Conservation (phyloP, 2,329 filamentous ascomycete species). For the Sordariomycetes sp. region DNA sequence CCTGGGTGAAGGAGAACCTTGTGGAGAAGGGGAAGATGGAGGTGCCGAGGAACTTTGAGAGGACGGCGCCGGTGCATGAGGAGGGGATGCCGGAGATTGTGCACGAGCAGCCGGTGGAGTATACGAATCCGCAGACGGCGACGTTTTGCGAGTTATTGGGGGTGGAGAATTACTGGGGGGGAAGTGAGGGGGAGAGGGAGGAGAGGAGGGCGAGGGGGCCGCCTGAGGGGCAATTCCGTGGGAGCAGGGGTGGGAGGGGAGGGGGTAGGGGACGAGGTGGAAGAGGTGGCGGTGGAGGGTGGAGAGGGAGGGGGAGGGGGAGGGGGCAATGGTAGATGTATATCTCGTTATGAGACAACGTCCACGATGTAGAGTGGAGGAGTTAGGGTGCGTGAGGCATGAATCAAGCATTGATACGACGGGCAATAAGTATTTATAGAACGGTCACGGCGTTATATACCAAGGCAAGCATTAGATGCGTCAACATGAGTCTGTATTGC, state of each 20-base stretch:
- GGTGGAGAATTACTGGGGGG: slow-evolving; percentile 63
- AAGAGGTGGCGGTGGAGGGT: slow-evolving; percentile 18
- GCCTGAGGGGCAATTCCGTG: slow-evolving; percentile 20
- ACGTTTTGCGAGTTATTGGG: slow-evolving; percentile 67
- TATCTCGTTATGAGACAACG: neutral
- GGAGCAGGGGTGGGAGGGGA: slow-evolving; percentile 20
- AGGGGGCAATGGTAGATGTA: slow-evolving; percentile 4
- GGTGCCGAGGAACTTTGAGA: slow-evolving; percentile 66
- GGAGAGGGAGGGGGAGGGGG: slow-evolving; percentile 17
- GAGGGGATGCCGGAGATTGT: slow-evolving; percentile 41
- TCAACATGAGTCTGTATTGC: neutral
- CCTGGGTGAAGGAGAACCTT: slow-evolving; percentile 74
- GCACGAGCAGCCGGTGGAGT: slow-evolving; percentile 58
- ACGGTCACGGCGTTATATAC: neutral
- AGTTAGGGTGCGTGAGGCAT: neutral
- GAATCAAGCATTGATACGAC: neutral
- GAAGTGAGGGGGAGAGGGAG: slow-evolving; percentile 56
- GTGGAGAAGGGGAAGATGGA: slow-evolving; percentile 45
- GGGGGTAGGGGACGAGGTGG: slow-evolving; percentile 22
- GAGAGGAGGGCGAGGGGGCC: slow-evolving; percentile 46
- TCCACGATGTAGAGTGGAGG: neutral
- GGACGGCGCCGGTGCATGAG: slow-evolving; percentile 62
- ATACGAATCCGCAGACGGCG: slow-evolving; percentile 77
- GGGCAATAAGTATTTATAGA: neutral
- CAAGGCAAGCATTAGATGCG: neutral